Base-by-base conservation (phyloP, 495 filamentous ascomycete species). In the Podospora comata region DNA sequence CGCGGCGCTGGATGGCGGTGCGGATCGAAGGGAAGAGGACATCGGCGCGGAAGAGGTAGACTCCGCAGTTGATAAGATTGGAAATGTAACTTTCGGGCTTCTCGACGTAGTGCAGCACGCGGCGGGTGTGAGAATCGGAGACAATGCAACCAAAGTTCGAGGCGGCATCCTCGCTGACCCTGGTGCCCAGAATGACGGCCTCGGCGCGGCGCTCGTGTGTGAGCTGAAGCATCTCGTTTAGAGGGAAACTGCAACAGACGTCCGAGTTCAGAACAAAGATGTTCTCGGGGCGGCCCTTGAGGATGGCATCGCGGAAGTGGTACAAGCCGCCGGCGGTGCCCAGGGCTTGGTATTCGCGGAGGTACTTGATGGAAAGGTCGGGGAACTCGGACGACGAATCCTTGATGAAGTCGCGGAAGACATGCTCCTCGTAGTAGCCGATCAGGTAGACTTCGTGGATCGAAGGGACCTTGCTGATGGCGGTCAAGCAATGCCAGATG, bases 91-190 rank as follows among this genome's bases (percentile, higher is more conserved):
- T 95, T 79, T 99, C 95, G 68, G 95, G 95, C 84, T 98, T 98
- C 86, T 99, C 95, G 79, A 99, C 95, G 81, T 99, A 99, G 83
- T 99, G 95, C 59, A 97, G 89, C 60, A 99, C 95, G 62, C 94
- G 92, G 79, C 94, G 93, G 74, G 92, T 97, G 80, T 97, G 92
- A 15, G 92, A 84, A 76, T 99, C 96, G 58, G 92, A 94, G 27
- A 99, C 95, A 70, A 99, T 96, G 85, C 95, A 99, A 62, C 95
- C 95, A 73, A 98, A 99, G 83, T 97, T 98, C 69, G 86, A 90
- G 16, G 95, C 95, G 15, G 94, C 89, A 27, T 98, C 96, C 73
- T 96, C 93, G 78, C 87, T 88, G 44, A 99, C 94, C 27, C 92
- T 86, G 26, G 95, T 99, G 61, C 95, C 95, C 71, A 99, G 83